Evolutionary conservation across 2,329 filamentous ascomycete genomes (phyloP), one percentile per base, ranked within the genome.

Genomic region (Ophiostoma perfectum): DNA sequence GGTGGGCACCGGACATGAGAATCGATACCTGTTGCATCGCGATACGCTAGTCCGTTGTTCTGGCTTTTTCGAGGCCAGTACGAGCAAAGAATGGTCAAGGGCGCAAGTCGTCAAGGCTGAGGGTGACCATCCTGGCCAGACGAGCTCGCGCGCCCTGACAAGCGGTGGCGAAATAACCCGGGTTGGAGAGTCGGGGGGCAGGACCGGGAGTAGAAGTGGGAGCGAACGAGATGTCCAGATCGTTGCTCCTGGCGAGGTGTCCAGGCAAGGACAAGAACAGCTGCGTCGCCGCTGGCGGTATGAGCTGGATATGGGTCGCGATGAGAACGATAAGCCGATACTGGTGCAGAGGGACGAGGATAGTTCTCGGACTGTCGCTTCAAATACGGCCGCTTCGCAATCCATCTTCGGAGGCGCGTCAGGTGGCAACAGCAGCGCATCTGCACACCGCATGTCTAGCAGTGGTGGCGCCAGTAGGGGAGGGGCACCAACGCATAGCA

Each of bases 61-160:
- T 5, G 93, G 92, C 16, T 97, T 97, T 81, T 98, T 98, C 76
- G 92, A 96, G 78, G 90, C 91, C 38, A 91, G 88, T 75, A 93
- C 89, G 62, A 92, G 88, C 74, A 88, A 89, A 69, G 89, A 93
- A 76, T 96, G 92, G 91, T 87, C 88, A 38, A 80, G 80, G 70
- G 78, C 80, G 6, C 78, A 76, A 64, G 70, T 69, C 9, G 27
- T 68, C 4, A 63, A 44, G 14, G 52, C 41, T 5, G 36, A n/a
- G 2, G 12, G 55, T 14, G 63, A 47, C 36, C 7, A 39, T 27
- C 36, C 27, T 12, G 36, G 11, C 55, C 60, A 39, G 39, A 16
- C 60, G 16, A 27, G 39, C 60, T 42, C 60, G 39, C 60, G 60
- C 16, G 60, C 60, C 52, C 6, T 69, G 66, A 47, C 65, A 18